Base-by-base conservation (phyloP, 1,284 basidiomycete genomes). In the Trichosporon sp. region DNA sequence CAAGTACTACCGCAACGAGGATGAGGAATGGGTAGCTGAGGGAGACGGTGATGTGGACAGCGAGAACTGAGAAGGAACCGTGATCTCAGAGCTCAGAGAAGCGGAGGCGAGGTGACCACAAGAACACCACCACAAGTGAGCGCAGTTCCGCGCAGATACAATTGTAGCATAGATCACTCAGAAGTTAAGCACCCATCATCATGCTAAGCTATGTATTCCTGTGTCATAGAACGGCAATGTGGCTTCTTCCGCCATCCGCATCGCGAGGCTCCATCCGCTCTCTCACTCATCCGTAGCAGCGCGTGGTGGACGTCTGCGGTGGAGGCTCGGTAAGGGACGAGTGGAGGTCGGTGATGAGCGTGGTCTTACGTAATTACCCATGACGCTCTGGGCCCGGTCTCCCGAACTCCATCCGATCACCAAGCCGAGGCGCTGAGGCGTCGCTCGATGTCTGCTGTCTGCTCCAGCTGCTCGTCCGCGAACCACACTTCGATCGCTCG, bases 351-450 rank as follows among this genome's bases (percentile, higher is more conserved):
- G n/a, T n/a, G n/a, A n/a, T n/a, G n/a, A n/a, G n/a, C 27, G n/a
- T 31, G 13, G 8, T 31, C 25, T 60, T 60, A 60, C 56, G 56
- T 60, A 60, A 60, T 2, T 2, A 31, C 5, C 53, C 4, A 60
- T 60, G 56, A 60, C 56, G 56, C 56, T 29, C 56, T 15, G 32
- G 27, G 27, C 12, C 13, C 53, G 27, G 53, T 21, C 2, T 18
- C 15, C 27, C 29, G 27, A 60, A n/a, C 27, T 60, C 27, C 56
- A 60, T 60, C 56, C 56, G 56, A 58, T 13, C 53, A 31, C 53
- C 25, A 29, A 31, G 56, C 56, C 56, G 56, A 60, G 56, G 56
- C 56, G 56, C 29, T 60, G 56, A 60, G 56, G 56, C 56, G 56
- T 60, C 56, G 56, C 56, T 32, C 27, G 15, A 6, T 58, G n/a